phyloP scores from a whole-genome alignment of 176 grass and related monocot species.

The Tillandsia leiboldiana region DNA sequence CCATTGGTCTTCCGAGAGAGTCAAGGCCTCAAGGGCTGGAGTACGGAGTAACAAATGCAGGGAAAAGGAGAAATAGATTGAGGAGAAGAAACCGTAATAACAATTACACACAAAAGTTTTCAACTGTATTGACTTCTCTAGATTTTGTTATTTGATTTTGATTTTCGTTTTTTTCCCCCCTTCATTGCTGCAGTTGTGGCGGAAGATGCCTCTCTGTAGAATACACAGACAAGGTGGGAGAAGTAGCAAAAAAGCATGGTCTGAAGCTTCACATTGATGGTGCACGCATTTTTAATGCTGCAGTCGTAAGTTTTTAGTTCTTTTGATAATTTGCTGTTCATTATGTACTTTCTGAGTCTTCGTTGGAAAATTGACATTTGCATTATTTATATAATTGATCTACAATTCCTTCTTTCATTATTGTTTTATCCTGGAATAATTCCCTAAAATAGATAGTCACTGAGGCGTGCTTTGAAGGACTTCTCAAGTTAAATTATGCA shows the following conservation, averaged over 20 bases:
- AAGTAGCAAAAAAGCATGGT: conserved; percentile 54
- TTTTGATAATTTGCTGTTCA: background rate
- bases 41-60: too few relatives aligned
- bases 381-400: background rate
- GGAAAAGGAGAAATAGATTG: too few relatives aligned
- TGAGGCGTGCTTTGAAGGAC: background rate
- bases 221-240: conserved; percentile 77
- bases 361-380: background rate
- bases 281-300: conserved; percentile 93
- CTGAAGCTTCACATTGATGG: conserved; percentile 94
- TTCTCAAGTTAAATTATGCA: background rate
- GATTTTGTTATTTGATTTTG: background rate
- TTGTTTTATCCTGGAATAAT: background rate
- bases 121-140: background rate
- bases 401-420: background rate
- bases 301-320: conserved; percentile 51
- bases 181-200: conserved; percentile 38
- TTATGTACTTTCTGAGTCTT: background rate
- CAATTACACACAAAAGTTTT: too few relatives aligned
- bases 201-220: conserved; percentile 66
- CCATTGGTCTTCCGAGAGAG: too few relatives aligned
- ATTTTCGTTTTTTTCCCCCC: background rate
- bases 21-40: too few relatives aligned
- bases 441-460: background rate
- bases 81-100: too few relatives aligned